Evolutionary conservation across 495 filamentous ascomycete species (phyloP).

Genomic region (Penicillium macrosclerotiorum): DNA sequence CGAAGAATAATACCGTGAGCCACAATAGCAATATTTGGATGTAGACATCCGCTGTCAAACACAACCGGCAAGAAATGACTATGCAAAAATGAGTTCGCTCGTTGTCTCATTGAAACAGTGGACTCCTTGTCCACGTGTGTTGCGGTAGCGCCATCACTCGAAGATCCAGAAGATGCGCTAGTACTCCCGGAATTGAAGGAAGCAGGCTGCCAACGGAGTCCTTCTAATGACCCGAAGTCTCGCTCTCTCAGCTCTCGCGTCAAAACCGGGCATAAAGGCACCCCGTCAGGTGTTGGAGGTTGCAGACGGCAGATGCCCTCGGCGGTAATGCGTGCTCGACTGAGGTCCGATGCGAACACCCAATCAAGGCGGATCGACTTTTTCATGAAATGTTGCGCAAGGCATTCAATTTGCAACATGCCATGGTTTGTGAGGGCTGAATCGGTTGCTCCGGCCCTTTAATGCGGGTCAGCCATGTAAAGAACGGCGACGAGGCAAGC

Average conservation of each 20-base stretch:
- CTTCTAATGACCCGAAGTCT: slow-evolving; percentile 29
- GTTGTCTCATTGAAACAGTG: slow-evolving; percentile 56
- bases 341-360: slow-evolving; percentile 78
- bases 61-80: slow-evolving; percentile 58
- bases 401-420: slow-evolving; percentile 65
- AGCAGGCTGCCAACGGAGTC: slow-evolving; percentile 2
- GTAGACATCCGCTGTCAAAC: slow-evolving; percentile 24
- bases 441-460: slow-evolving; percentile 74
- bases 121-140: slow-evolving; percentile 37
- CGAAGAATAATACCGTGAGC: slow-evolving; percentile 79
- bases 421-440: slow-evolving; percentile 82
- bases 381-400: slow-evolving; percentile 41
- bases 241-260: slow-evolving; percentile 25
- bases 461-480: background rate
- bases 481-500: background rate
- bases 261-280: slow-evolving; percentile 10
- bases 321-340: slow-evolving; percentile 65
- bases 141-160: background rate
- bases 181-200: background rate
- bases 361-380: slow-evolving; percentile 49
- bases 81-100: slow-evolving; percentile 63
- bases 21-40: slow-evolving; percentile 57
- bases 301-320: slow-evolving; percentile 24
- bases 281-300: background rate
- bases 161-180: background rate